Percentiles rank a stretch among this genome's conserved stretches.
Conservation (phyloP, 768 basidiomycete genomes). For the Pleurotus tuber-regium region DNA sequence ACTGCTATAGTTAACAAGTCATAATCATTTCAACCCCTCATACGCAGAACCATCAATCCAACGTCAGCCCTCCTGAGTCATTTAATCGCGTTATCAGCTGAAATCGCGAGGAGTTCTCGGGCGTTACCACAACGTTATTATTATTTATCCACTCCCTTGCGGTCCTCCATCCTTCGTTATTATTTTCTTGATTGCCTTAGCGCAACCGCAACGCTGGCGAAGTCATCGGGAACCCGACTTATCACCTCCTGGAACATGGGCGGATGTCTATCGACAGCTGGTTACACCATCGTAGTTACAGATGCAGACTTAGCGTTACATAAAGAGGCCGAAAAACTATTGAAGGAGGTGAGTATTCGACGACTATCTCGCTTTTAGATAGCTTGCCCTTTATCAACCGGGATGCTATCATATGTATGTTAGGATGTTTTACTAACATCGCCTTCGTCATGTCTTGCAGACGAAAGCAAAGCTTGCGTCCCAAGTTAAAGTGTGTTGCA, state of each 20-base stretch:
- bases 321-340: constrained; percentile 69
- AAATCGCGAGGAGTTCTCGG: background rate
- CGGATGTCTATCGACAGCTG: constrained; percentile 68
- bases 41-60: constrained; percentile 9
- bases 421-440: background rate
- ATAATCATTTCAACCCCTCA: background rate
- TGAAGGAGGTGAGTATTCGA: constrained; percentile 72
- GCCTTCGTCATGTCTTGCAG: constrained; percentile 32
- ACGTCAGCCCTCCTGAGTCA: constrained; percentile 5
- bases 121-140: background rate
- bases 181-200: background rate
- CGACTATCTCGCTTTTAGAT: too few species aligned
- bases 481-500: constrained; percentile 67
- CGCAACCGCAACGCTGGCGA: constrained; percentile 5
- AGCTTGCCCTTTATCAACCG: background rate
- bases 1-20: too few species aligned
- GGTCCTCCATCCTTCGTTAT: constrained; percentile 6
- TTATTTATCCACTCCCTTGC: background rate
- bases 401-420: background rate
- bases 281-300: constrained; percentile 48
- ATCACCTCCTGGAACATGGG: constrained; percentile 52
- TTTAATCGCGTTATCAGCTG: background rate
- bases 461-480: constrained; percentile 67
- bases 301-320: constrained; percentile 69
- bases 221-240: background rate